Evolutionary conservation across 768 basidiomycete species (phyloP), one percentile per base, ranked within the genome.

Genomic region (Russula olivacea): DNA sequence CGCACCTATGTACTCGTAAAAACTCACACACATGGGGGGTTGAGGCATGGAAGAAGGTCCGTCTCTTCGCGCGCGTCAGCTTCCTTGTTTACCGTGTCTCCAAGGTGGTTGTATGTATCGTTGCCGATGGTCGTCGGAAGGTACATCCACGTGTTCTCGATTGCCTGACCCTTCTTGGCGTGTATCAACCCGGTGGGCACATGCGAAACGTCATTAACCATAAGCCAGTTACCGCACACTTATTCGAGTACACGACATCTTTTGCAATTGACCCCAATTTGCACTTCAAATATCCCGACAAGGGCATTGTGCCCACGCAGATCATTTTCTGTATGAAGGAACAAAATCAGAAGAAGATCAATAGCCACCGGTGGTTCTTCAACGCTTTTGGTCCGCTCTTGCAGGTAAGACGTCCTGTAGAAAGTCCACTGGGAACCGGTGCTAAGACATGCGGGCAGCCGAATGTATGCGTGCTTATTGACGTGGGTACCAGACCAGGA

Each of bases 351-450:
- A 94, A 95, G 79, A 97, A 98, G 77, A 95, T 98, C 71, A 98
- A 97, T 72, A 91, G 89, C 52, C 94, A 97, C 70, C 80, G 95
- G 53, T 98, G 95, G 95, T 96, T 95, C 74, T 97, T 98, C 75
- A 98, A 97, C 71, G 95, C 93, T 0, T 91, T 98, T 72, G 89
- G 83, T 0, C 80, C 87, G 0, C 77, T 95, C 72, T 74, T 98
- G 32, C 89, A 90, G 76, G 90, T 88, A 47, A n/a, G 80, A 68
- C 19, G 19, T 30, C 45, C 25, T 17, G 19, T 32, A 12, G 64
- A 15, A 32, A 15, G 23, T 53, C 30, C 28, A 7, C 47, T 25
- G 34, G 59, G 34, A 38, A 51, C 32, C 9, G 45, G 30, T 28
- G 36, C 57, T 63, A 36, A 63, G 14, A 40, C 48, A 21, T 17